Conservation (phyloP, 495 filamentous ascomycete genomes). For the Lineolata rhizophorae region DNA sequence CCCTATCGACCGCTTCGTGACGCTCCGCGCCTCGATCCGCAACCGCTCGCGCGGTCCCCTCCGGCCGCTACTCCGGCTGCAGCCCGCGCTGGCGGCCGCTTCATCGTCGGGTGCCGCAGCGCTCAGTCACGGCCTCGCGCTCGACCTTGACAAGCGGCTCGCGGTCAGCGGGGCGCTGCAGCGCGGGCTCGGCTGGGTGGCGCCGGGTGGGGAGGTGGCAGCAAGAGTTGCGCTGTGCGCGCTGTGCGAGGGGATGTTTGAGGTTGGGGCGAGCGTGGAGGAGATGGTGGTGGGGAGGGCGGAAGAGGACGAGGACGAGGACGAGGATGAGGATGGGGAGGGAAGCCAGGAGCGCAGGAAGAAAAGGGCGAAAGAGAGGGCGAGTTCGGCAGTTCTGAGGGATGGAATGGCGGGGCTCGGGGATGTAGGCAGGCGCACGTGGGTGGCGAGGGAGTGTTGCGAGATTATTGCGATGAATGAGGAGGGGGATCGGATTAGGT, state of each 20-base stretch:
- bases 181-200: constrained; percentile 39
- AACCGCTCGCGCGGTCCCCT: constrained; percentile 52
- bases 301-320: constrained; percentile 13
- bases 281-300: constrained; percentile 28
- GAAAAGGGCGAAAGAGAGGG: no score
- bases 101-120: no score
- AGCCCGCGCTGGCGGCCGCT: constrained; percentile 52
- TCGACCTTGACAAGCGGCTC: constrained; percentile 66
- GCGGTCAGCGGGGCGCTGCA: constrained; percentile 73
- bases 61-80: constrained; percentile 49
- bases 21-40: constrained; percentile 39
- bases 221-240: constrained; percentile 41
- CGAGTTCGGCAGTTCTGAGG: no score
- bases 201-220: constrained; percentile 29
- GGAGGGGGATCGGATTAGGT: no score
- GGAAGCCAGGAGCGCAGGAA: no score
- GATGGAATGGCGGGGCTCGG: no score
- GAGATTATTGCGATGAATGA: no score
- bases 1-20: constrained; percentile 48
- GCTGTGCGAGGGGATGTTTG: constrained; percentile 61
- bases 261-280: constrained; percentile 61
- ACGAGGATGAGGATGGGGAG: no score
- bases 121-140: constrained; percentile 50
- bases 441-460: no score
- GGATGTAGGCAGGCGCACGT: no score